Percentiles rank a stretch among this genome's conserved stretches.
These are phyloP conservation scores for Nelumbo lutea DNA, from an alignment of 164 flowering plant genomes.

Conservation along the genomic window DNA sequence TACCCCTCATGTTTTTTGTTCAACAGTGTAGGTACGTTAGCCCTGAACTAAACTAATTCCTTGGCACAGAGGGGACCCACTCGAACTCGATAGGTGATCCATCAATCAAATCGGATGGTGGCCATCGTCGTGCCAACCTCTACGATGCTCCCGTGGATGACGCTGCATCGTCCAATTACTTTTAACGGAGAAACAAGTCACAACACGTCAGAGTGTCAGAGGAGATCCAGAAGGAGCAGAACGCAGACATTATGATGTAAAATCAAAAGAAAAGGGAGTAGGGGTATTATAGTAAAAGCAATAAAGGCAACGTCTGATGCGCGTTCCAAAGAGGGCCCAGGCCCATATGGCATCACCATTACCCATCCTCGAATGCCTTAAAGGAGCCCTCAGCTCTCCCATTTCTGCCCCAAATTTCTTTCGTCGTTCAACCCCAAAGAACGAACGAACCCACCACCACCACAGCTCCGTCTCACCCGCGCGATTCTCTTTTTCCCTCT, in stretches of 20 bases:
- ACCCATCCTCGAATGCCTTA: conserved; percentile 3
- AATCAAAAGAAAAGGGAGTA: neutral
- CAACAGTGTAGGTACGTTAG: too few species aligned
- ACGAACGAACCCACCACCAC: neutral
- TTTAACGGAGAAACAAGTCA: neutral
- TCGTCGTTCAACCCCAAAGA: neutral
- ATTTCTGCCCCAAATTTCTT: too few species aligned
- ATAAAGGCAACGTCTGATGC: conserved; percentile 6
- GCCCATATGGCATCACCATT: conserved; percentile 7
- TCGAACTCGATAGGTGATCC: too few species aligned
- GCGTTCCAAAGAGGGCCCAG: conserved; percentile 7
- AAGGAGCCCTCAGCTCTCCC: neutral
- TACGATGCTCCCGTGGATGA: too few species aligned
- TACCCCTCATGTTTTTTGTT: too few species aligned
- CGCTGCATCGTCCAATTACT: too few species aligned
- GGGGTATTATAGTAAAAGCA: neutral
- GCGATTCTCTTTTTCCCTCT: neutral
- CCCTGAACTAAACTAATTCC: too few species aligned
- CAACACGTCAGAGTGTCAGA: too few species aligned
- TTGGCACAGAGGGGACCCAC: too few species aligned
- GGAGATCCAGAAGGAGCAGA: neutral
- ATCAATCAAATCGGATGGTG: too few species aligned
- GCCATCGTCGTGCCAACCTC: too few species aligned
- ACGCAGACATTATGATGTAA: neutral
- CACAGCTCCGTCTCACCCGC: neutral